phyloP scores from a whole-genome alignment of 1,139 yeast species.

The Candida sojae region DNA sequence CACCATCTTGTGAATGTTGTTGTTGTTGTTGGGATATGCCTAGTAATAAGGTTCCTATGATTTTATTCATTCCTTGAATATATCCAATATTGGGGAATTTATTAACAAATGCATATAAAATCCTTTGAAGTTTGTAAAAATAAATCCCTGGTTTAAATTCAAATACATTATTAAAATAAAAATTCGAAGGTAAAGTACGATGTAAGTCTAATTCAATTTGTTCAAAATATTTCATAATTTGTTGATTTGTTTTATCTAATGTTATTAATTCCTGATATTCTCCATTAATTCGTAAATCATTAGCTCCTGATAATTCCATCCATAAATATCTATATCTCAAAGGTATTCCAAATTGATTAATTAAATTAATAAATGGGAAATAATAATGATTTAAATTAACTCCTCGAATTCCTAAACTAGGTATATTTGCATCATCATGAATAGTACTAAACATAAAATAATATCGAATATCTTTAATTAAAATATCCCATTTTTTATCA shows the following conservation, averaged over 20 bases:
- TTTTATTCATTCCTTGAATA: conserved; percentile 66
- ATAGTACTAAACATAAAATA: conserved; percentile 16
- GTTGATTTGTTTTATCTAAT: conserved; percentile 6
- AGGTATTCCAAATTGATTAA: conserved; percentile 49
- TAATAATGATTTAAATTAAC: conserved; percentile 4
- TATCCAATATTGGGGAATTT: conserved; percentile 55
- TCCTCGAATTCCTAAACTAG: conserved; percentile 12
- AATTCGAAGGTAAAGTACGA: conserved; percentile 58
- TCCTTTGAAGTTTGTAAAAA: conserved; percentile 46
- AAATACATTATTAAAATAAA: conserved; percentile 43
- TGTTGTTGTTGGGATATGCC: conserved; percentile 10
- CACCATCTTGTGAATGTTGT: neutral
- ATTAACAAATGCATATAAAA: conserved; percentile 55
- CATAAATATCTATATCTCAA: conserved; percentile 50
- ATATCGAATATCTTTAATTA: conserved; percentile 27
- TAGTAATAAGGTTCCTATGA: conserved; percentile 53
- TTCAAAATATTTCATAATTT: conserved; percentile 33
- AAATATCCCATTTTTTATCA: conserved; percentile 36
- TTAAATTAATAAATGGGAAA: conserved; percentile 33
- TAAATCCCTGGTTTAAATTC: conserved; percentile 57
- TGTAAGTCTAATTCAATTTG: conserved; percentile 58
- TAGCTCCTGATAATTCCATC: conserved; percentile 58
- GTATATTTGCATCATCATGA: conserved; percentile 11
- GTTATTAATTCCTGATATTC: conserved; percentile 39
- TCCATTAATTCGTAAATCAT: conserved; percentile 47